phyloP scores from a whole-genome alignment of 257 asterid genomes.

The Prunella vulgaris region DNA sequence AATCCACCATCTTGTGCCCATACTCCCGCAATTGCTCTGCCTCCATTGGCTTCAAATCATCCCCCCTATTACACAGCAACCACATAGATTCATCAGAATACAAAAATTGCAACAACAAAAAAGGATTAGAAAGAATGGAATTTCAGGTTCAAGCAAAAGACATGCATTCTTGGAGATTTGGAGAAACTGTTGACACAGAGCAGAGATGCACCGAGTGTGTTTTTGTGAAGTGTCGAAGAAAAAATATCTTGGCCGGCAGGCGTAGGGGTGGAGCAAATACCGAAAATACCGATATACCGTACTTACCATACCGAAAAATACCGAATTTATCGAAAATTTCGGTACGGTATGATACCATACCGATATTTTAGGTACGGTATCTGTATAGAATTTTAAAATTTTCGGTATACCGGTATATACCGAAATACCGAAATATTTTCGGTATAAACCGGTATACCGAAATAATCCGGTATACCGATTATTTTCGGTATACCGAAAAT shows the following conservation, averaged over 20 bases:
- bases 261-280: too few relatives aligned
- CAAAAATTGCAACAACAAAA: not conserved
- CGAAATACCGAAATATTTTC: too few relatives aligned
- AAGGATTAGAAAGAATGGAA: not conserved
- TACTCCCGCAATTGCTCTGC: conserved; percentile 79
- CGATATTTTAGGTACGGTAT: too few relatives aligned
- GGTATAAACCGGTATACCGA: too few relatives aligned
- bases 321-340: too few relatives aligned
- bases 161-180: conserved; percentile 20
- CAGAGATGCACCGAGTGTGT: not conserved
- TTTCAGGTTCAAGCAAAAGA: not conserved
- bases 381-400: too few relatives aligned
- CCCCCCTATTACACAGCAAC: conserved; percentile 44
- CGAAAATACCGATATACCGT: too few relatives aligned
- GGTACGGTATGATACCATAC: too few relatives aligned
- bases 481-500: too few relatives aligned
- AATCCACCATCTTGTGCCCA: conserved; percentile 92
- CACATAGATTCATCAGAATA: not conserved
- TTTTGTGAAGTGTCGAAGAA: not conserved
- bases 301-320: too few relatives aligned
- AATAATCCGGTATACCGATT: too few relatives aligned
- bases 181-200: not conserved
- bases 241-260: not conserved
- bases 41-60: conserved; percentile 80
- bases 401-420: too few relatives aligned